Base-by-base conservation (phyloP, 2,329 filamentous ascomycete species). In the Colletotrichum spaethianum region DNA sequence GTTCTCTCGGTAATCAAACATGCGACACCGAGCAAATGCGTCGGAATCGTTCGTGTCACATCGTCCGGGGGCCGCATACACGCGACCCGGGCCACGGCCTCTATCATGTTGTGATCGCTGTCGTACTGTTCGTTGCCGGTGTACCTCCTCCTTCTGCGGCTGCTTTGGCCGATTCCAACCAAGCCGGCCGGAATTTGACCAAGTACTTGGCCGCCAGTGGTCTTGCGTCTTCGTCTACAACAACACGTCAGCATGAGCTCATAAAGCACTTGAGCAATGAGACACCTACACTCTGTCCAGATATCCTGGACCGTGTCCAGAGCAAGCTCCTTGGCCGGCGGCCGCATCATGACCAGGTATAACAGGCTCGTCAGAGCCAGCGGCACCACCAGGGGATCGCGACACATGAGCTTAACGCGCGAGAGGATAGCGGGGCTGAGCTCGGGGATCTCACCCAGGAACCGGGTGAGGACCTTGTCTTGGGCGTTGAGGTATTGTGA, bases 401-500 rank as follows among this genome's bases (percentile, higher is more conserved):
- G 86, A 77, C 91, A 93, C 76, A 93, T 85, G 42, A 84, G 83
- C 81, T 91, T 91, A 44, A 98, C 91, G 61, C 93, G 89, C 57
- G 91, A 87, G 2, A 98, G 86, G 73, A 98, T 91, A 14, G 89
- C 87, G 42, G 85, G 82, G 73, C 91, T 94, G 42, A 99, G 86
- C 52, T 93, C 92, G 0, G 96, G 96, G 42, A 99, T 92, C 81
- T 99, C 96, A 61, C 94, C 95, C 55, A 99, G 84, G 79, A 98
- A 97, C 44, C 96, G 91, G 36, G 97, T 95, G 67, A 99, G 85
- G 28, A 97, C 89, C 81, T 96, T 96, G 80, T 99, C 96, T 73
- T 94, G 93, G 2, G 92, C 90, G 79, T 98, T 95, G n/a, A 98
- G 86, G 80, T 98, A 98, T 4, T 94, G 94, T 42, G 97, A 83